Percentiles rank a stretch among this genome's conserved stretches.
Conservation (phyloP, 768 basidiomycete genomes). For the Calocera cornea region DNA sequence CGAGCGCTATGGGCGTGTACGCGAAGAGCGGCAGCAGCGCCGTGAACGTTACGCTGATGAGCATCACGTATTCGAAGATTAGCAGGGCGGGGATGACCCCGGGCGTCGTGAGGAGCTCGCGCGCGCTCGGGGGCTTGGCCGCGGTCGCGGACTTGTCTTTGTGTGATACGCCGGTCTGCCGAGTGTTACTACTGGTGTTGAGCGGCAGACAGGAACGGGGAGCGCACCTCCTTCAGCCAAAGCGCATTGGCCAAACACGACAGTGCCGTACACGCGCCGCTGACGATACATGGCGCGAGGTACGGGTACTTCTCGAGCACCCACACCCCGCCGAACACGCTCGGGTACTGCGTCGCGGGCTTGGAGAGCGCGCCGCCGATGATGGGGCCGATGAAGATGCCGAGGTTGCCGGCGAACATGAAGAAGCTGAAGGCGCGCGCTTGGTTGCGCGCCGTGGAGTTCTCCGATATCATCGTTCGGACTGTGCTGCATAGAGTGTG, state of each 20-base stretch:
- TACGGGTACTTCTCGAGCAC: slow-evolving; percentile 13
- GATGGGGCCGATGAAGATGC: slow-evolving; percentile 7
- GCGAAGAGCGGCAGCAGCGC: slow-evolving; percentile 25
- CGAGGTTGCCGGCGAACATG: slow-evolving; percentile 4
- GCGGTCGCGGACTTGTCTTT: not conserved
- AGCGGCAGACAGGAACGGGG: not conserved
- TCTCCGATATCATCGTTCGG: slow-evolving; percentile 7
- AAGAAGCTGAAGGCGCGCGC: slow-evolving; percentile 9
- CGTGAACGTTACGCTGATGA: slow-evolving; percentile 1
- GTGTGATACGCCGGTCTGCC: not conserved
- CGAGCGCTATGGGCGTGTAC: slow-evolving; percentile 27
- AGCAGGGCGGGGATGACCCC: slow-evolving; percentile 4
- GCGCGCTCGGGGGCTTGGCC: not conserved
- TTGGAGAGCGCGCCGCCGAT: slow-evolving; percentile 10
- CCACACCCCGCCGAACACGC: not conserved
- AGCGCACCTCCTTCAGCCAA: slow-evolving; percentile 15
- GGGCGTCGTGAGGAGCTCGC: not conserved
- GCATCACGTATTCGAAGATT: slow-evolving; percentile 7
- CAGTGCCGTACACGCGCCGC: slow-evolving; percentile 4
- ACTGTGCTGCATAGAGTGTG: not conserved
- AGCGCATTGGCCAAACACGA: slow-evolving; percentile 9
- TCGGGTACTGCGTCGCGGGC: slow-evolving; percentile 8
- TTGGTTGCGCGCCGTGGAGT: slow-evolving; percentile 1
- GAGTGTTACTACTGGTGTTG: not conserved
- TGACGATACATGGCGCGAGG: slow-evolving; percentile 12